These are phyloP conservation scores for Mikania micrantha DNA, from an alignment of 129 eudicot species.

Conservation along the genomic window DNA sequence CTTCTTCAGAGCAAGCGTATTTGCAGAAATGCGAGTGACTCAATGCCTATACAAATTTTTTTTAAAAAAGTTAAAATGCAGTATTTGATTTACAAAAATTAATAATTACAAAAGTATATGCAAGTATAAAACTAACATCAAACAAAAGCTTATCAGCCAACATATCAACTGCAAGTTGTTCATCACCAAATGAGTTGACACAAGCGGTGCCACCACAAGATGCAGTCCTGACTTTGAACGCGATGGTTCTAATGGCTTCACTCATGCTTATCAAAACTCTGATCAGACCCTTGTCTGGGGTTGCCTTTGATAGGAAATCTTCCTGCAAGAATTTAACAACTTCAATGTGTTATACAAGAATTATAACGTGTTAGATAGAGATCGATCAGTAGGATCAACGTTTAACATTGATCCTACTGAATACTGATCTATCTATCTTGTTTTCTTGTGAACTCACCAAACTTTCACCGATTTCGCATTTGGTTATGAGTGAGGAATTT, in stretches of 20 bases:
- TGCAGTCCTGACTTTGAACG: conserved; percentile 94
- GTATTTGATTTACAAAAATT: neutral
- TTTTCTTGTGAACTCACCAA: conserved; percentile 50
- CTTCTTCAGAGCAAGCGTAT: conserved; percentile 98
- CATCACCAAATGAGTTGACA: conserved; percentile 95
- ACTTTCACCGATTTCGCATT: conserved; percentile 88
- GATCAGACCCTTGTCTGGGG: conserved; percentile 76
- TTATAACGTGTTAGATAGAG: neutral
- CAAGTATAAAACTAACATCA: conserved; percentile 44
- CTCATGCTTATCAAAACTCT: conserved; percentile 89
- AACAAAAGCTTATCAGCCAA: conserved; percentile 90
- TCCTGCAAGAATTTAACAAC: conserved; percentile 40
- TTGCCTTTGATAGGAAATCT: conserved; percentile 74
- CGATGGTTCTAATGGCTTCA: conserved; percentile 86
- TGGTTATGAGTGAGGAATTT: conserved; percentile 47
- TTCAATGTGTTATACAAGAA: neutral
- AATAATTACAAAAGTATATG: neutral
- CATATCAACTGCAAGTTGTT: conserved; percentile 96
- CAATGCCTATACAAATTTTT: no score
- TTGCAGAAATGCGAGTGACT: conserved; percentile 91
- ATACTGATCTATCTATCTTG: neutral
- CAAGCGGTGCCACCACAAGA: conserved; percentile 99
- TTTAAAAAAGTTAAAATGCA: neutral
- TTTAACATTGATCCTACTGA: neutral
- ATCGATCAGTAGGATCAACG: neutral